Percentiles rank a stretch among this genome's conserved stretches.
Conservation (phyloP, 1,139 yeast genomes). For the Wickerhamomyces sp. region DNA sequence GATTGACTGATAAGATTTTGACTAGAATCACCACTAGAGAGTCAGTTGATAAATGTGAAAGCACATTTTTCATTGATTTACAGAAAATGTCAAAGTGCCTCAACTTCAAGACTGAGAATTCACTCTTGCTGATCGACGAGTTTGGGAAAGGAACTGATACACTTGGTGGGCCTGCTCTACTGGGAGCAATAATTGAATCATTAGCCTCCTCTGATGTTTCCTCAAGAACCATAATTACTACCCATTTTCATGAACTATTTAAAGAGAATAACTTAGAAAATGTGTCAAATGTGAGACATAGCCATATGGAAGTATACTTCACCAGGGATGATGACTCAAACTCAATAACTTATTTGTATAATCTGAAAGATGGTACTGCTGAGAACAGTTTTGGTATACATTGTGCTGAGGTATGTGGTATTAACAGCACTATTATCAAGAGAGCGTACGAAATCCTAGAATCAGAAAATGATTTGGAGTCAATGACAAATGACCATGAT, state of each 20-base stretch:
- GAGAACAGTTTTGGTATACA: constrained; percentile 33
- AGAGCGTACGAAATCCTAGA: constrained; percentile 27
- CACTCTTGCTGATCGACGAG: constrained; percentile 43
- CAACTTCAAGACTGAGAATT: constrained; percentile 30
- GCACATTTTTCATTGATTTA: constrained; percentile 43
- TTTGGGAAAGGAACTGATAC: constrained; percentile 48
- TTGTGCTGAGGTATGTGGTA: constrained; percentile 36
- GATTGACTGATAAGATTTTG: constrained; percentile 39
- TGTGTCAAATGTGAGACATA: constrained; percentile 19
- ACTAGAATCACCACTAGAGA: constrained; percentile 40
- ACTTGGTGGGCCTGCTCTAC: constrained; percentile 40
- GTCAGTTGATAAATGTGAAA: constrained; percentile 35
- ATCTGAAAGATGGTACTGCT: constrained; percentile 29
- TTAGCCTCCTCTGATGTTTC: constrained; percentile 19
- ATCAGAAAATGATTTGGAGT: background rate
- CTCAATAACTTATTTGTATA: constrained; percentile 31
- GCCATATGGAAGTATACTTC: constrained; percentile 27
- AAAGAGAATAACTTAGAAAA: constrained; percentile 19
- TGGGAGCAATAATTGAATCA: constrained; percentile 34
- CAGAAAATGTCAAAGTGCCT: constrained; percentile 40
- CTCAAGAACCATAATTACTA: constrained; percentile 35
- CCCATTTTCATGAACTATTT: constrained; percentile 41
- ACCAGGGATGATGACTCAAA: constrained; percentile 4
- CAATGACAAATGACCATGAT: constrained; percentile 16
- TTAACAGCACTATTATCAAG: constrained; percentile 25